Base-by-base conservation (phyloP, 1,139 yeast genomes). In the Yamadazyma epiphylla region DNA sequence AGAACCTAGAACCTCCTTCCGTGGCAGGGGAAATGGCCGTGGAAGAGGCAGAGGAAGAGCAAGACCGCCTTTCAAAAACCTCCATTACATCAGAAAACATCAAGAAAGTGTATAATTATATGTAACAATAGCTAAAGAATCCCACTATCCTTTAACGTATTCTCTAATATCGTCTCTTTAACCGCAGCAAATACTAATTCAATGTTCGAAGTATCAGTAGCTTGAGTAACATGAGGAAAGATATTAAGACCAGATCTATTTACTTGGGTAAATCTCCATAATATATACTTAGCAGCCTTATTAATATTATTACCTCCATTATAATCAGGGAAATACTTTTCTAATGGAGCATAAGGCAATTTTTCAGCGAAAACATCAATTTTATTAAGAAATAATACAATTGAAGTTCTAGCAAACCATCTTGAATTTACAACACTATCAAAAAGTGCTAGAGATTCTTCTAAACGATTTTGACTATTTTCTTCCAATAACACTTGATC, bases 401-500 rank as follows among this genome's bases (percentile, higher is more conserved):
- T 76, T 0, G 95, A 82, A 4, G 95, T 83, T 43, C 94, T 71
- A 21, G 87, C 73, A 58, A 88, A 88, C 96, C 96, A 88, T 49
- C 94, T 75, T n/a, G 95, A 84, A 58, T 88, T 88, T 26, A 87
- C 88, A 31, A 88, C 94, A 1, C 94, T 84, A 48, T 88, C 96
- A 51, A 88, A 89, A 31, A 89, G 66, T 3, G 85, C 81, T 39
- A 88, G 61, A 3, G 94, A 83, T 58, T 88, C 96, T 42, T 85
- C 94, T 51, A 88, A 68, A 46, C 96, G 69, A 52, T 87, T 88
- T 52, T 84, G 91, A 19, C 70, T 60, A 35, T 77, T 74, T 49
- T 88, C 95, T 56, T 88, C 96, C 32, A 85, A 58, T 35, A 88
- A 60, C 2, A 78, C 84, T 57, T 87, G 96, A 56, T 88, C 96